A percentile compares a stretch with the other conserved stretches of the same genome.
These are phyloP conservation scores for Pyrenula massariospora DNA, from an alignment of 495 filamentous ascomycete genomes.

Conservation along the genomic window DNA sequence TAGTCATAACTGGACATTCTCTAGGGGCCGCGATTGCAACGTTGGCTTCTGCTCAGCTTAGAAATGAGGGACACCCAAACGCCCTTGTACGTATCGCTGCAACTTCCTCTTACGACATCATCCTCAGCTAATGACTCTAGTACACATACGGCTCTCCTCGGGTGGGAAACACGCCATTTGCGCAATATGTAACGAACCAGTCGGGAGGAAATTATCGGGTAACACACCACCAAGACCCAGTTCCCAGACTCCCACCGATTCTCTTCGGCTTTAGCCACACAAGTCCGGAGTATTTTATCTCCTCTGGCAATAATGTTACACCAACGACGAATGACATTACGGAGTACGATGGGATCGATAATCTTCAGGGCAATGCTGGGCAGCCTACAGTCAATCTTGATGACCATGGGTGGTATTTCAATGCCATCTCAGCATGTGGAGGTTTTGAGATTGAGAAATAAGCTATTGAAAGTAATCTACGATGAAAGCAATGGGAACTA, in stretches of 20 bases:
- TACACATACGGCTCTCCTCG: slow-evolving; percentile 62
- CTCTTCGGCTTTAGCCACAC: slow-evolving; percentile 45
- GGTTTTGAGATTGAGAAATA: neutral
- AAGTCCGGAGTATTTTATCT: slow-evolving; percentile 58
- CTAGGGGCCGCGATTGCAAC: slow-evolving; percentile 56
- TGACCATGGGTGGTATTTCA: slow-evolving; percentile 35
- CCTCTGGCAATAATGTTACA: slow-evolving; percentile 20
- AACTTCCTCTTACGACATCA: neutral
- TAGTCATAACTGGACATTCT: slow-evolving; percentile 56
- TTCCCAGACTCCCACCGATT: slow-evolving; percentile 51
- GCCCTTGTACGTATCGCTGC: slow-evolving; percentile 16
- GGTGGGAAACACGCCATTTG: slow-evolving; percentile 47
- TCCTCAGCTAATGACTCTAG: slow-evolving; percentile 10
- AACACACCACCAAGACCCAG: slow-evolving; percentile 56
- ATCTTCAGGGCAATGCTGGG: slow-evolving; percentile 30
- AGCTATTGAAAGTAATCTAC: too few species aligned
- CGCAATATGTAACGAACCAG: slow-evolving; percentile 40
- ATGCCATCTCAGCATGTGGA: slow-evolving; percentile 9
- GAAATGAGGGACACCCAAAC: slow-evolving; percentile 29
- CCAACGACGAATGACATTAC: slow-evolving; percentile 30
- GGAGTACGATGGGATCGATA: slow-evolving; percentile 20
- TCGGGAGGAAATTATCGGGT: slow-evolving; percentile 44
- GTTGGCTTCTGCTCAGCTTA: slow-evolving; percentile 45
- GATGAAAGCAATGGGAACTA: too few species aligned
- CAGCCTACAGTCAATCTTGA: slow-evolving; percentile 3